Evolutionary conservation across 2,329 filamentous ascomycete species (phyloP), one percentile per base, ranked within the genome.

Genomic region (Taxawa tesnikishii): DNA sequence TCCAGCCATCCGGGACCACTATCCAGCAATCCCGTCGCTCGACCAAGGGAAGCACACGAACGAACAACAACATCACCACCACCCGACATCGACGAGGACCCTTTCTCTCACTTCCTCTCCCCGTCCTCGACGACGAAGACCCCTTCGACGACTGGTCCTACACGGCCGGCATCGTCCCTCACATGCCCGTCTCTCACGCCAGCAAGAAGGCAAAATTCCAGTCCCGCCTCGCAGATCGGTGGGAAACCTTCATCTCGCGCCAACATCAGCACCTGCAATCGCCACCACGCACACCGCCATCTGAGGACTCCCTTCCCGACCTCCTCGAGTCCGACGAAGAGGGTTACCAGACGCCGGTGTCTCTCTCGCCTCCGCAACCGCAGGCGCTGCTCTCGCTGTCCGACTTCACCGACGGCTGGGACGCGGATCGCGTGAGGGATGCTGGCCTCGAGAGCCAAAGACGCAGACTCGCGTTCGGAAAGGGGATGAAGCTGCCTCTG

Each of bases 61-160:
- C 28, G n/a, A 14, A 28, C 24, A 11, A 26, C 29, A 15, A 25
- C 16, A 6, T 26, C 29, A 7, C 9, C 25, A 7, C 11, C 8
- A 15, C 53, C 51, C 10, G 53, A 59, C 34, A 60, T 60, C 34
- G 56, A 60, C 36, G 56, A 60, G 26, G 54, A 60, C 26, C 57
- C 57, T 5, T 59, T 59, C 37, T 50, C 55, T 18, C 57, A 60
- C 46, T 60, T 60, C 47, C 47, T 60, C 13, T 54, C 51, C 6
- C 57, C 2, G 45, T 60, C 31, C 43, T 42, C n/a, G 57, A 60
- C 25, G 56, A 58, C 13, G 56, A 59, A 23, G 53, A 58, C 29
- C 54, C 55, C 6, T 55, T 53, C 30, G 37, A 38, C 18, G 50
- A 56, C 32, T 37, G 55, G 17, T 48, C 53, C 11, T 42, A 58